Percentiles rank a stretch among this genome's conserved stretches.
These are phyloP conservation scores for Hyaloscypha hepaticicola DNA, from an alignment of 495 filamentous ascomycete species.

Conservation along the genomic window DNA sequence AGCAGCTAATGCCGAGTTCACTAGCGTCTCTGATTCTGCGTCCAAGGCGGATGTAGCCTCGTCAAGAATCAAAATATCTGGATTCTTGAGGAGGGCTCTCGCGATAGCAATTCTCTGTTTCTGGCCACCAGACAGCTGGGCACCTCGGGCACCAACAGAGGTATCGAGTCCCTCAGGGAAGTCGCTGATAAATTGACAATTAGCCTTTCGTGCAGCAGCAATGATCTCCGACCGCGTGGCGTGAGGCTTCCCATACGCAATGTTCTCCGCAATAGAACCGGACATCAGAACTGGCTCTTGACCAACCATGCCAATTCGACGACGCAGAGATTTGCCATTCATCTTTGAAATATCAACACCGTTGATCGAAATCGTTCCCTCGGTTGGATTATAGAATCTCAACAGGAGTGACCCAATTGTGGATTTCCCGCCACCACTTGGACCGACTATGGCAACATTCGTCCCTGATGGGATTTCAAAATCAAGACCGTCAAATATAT, in stretches of 20 bases:
- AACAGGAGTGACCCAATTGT: conserved; percentile 87
- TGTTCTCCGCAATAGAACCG: conserved; percentile 94
- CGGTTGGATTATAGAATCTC: conserved; percentile 83
- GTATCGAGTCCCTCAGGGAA: conserved; percentile 97
- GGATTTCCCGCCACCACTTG: conserved; percentile 91
- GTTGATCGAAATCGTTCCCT: conserved; percentile 78
- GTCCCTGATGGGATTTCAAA: conserved; percentile 90
- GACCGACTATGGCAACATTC: conserved; percentile 95
- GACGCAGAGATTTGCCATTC: conserved; percentile 92
- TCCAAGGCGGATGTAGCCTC: conserved; percentile 93
- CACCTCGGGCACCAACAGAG: conserved; percentile 85
- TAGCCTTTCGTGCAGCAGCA: conserved; percentile 85
- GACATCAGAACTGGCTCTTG: conserved; percentile 97
- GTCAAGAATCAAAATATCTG: conserved; percentile 94
- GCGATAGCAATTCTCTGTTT: conserved; percentile 99
- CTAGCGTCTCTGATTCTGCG: conserved; percentile 95
- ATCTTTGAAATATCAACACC: conserved; percentile 79
- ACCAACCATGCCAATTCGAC: conserved; percentile 90
- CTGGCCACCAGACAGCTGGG: conserved; percentile 92
- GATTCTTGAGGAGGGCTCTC: conserved; percentile 88
- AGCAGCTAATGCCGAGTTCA: conserved; percentile 81
- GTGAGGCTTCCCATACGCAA: conserved; percentile 83
- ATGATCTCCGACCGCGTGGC: conserved; percentile 82
- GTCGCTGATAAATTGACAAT: conserved; percentile 93
- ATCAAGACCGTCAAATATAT: conserved; percentile 82